phyloP scores from a whole-genome alignment of 2,329 filamentous ascomycete genomes.

The Coniosporium tulheliwenetii region DNA sequence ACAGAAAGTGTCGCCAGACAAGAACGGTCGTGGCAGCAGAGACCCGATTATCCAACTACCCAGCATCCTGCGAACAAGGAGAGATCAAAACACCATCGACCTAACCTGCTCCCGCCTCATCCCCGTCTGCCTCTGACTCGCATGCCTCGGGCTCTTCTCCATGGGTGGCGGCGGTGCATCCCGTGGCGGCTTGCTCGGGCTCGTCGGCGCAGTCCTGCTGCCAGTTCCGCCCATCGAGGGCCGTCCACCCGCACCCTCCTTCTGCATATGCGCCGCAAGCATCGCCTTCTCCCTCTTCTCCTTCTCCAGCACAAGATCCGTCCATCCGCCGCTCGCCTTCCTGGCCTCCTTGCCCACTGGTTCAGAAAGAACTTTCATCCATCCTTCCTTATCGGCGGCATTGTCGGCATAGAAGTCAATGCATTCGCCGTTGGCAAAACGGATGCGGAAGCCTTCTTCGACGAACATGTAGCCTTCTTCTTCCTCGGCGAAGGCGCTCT shows the following conservation, averaged over 20 bases:
- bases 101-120: not conserved
- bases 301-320: constrained; percentile 40
- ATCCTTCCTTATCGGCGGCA: constrained; percentile 72
- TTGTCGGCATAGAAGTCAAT: constrained; percentile 98
- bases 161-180: not conserved
- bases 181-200: not conserved
- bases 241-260: not conserved
- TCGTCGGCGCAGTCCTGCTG: not conserved
- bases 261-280: not conserved
- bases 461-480: constrained; percentile 99
- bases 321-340: constrained; percentile 40
- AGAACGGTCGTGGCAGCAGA: too few species aligned
- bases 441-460: constrained; percentile 95
- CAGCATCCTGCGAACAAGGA: too few species aligned
- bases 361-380: constrained; percentile 81
- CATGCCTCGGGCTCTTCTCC: not conserved
- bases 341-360: constrained; percentile 40
- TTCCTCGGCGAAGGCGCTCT: constrained; percentile 92
- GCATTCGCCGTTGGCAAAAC: constrained; percentile 93
- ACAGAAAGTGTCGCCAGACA: too few species aligned
- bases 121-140: not conserved
- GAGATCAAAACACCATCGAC: not conserved
- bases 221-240: not conserved
- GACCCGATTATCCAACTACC: too few species aligned
- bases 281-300: constrained; percentile 15